phyloP scores from a whole-genome alignment of 352 stramenopile genomes.

The Peronospora farinosa region DNA sequence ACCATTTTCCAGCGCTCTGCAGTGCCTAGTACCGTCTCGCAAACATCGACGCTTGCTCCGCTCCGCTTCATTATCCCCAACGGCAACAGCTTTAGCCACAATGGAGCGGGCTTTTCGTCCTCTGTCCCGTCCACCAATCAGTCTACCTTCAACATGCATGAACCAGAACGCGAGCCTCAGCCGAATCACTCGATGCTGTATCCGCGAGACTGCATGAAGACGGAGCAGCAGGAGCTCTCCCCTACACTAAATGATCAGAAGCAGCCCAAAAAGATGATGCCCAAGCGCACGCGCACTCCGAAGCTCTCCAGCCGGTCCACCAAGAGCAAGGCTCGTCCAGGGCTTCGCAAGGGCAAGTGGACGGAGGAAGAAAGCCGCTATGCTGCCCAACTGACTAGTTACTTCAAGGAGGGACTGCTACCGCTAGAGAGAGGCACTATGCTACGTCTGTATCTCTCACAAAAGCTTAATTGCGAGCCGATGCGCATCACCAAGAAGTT shows the following conservation, averaged over 20 bases:
- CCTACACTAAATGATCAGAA: constrained; percentile 17
- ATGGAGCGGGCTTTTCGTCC: constrained; percentile 1
- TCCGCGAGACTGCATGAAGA: constrained; percentile 21
- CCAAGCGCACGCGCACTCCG: constrained; percentile 44
- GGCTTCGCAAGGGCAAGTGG: constrained; percentile 84
- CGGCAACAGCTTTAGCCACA: constrained; percentile 12
- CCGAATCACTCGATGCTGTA: constrained; percentile 25
- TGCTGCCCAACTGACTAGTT: constrained; percentile 65
- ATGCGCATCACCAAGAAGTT: constrained; percentile 93
- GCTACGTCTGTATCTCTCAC: constrained; percentile 85
- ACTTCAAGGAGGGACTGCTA: constrained; percentile 81
- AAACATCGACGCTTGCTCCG: constrained; percentile 53
- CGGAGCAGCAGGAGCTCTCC: constrained; percentile 17
- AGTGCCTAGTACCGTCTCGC: constrained; percentile 9
- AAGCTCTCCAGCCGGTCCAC: constrained; percentile 66
- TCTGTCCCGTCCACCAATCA: constrained; percentile 8
- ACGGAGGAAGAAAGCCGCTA: constrained; percentile 78
- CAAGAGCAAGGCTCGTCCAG: constrained; percentile 81
- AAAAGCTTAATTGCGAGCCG: constrained; percentile 89
- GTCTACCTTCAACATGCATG: constrained; percentile 11
- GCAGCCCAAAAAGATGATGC: constrained; percentile 43
- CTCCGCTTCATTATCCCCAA: constrained; percentile 76
- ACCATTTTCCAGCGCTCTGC: constrained; percentile 24
- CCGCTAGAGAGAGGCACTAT: constrained; percentile 84
- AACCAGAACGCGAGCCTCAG: constrained; percentile 27